A percentile compares a stretch with the other conserved stretches of the same genome.
These are phyloP conservation scores for Truncatella angustata DNA, from an alignment of 2,329 filamentous ascomycete species.

Conservation along the genomic window DNA sequence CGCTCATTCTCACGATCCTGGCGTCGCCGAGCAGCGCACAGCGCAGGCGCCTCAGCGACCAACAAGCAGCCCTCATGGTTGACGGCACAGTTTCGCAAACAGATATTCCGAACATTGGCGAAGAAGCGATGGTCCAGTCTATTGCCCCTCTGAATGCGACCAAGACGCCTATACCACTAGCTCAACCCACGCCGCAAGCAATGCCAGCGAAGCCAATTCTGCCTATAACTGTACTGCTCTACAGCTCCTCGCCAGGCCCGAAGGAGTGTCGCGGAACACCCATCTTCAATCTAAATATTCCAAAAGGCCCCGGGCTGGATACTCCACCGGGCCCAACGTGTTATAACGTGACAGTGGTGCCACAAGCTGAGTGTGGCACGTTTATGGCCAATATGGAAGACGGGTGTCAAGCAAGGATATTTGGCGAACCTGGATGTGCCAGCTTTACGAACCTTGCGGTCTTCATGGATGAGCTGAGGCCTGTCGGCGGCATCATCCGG, in stretches of 20 bases:
- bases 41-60: constrained; percentile 2
- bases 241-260: constrained; percentile 32
- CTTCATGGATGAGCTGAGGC: constrained; percentile 31
- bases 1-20: not conserved
- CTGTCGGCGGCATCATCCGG: constrained; percentile 32
- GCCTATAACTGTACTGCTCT: constrained; percentile 47
- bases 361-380: constrained; percentile 30
- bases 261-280: constrained; percentile 32
- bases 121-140: constrained; percentile 19
- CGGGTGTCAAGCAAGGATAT: constrained; percentile 36
- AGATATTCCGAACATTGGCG: constrained; percentile 14
- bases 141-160: constrained; percentile 13
- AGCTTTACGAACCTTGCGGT: constrained; percentile 35
- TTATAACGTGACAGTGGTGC: constrained; percentile 29
- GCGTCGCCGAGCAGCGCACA: constrained; percentile 7
- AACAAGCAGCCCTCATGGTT: constrained; percentile 11
- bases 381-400: constrained; percentile 35
- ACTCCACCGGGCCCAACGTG: constrained; percentile 25
- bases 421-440: constrained; percentile 31
- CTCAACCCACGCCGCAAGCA: constrained; percentile 36
- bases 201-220: constrained; percentile 31
- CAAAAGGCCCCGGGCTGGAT: constrained; percentile 18
- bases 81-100: constrained; percentile 14
- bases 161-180: constrained; percentile 14
- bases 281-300: constrained; percentile 24